Conservation (phyloP, 257 asterid species). For the Solanum etuberosum region DNA sequence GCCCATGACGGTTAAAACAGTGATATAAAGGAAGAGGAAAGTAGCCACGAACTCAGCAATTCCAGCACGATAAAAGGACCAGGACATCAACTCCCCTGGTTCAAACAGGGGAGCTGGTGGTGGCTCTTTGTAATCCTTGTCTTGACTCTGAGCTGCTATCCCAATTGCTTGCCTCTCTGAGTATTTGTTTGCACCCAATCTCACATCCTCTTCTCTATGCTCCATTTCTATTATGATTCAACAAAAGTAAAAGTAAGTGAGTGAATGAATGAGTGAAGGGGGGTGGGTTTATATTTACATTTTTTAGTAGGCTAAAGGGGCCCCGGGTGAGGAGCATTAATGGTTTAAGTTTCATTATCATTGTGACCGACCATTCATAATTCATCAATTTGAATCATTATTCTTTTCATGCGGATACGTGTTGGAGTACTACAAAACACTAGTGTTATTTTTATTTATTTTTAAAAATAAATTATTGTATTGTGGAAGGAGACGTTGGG, state of each 20-base stretch:
- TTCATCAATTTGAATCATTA: not conserved
- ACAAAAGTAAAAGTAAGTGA: not conserved
- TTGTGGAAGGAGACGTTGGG: not conserved
- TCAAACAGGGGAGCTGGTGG: constrained; percentile 59
- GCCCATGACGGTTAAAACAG: constrained; percentile 49
- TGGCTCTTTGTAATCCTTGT: constrained; percentile 63
- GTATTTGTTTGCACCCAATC: constrained; percentile 48
- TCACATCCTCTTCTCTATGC: constrained; percentile 51
- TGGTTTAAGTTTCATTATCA: constrained; percentile 22
- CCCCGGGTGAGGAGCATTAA: constrained; percentile 9
- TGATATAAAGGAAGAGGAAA: constrained; percentile 39
- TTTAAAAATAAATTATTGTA: not conserved
- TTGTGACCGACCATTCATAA: constrained; percentile 38
- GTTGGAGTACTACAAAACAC: not conserved
- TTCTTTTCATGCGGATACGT: not conserved
- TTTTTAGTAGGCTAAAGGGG: constrained; percentile 1
- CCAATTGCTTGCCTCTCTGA: constrained; percentile 55
- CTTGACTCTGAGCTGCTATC: constrained; percentile 51
- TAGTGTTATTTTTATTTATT: not conserved
- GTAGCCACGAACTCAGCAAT: constrained; percentile 58
- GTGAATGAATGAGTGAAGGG: not conserved
- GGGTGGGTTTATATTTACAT: not conserved
- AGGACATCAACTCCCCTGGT: constrained; percentile 40
- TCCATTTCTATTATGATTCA: constrained; percentile 22
- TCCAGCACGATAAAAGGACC: constrained; percentile 62